Conservation (phyloP, 1,284 basidiomycete species). For the Ustilago xerochloae region DNA sequence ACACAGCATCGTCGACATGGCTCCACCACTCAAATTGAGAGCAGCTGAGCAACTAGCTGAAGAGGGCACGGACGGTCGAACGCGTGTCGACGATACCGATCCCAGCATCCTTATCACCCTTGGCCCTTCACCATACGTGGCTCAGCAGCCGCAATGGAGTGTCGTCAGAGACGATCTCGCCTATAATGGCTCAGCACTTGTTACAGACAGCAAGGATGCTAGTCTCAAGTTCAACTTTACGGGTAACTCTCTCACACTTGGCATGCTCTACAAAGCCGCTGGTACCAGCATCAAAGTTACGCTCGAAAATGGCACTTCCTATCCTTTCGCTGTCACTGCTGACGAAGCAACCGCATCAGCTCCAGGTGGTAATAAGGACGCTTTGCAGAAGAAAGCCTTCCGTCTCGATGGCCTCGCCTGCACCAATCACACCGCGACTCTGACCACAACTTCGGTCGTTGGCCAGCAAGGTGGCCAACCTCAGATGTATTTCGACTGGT, state of each 20-base stretch:
- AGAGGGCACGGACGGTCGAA: conserved; percentile 1
- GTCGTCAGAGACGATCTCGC: not conserved
- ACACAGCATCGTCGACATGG: not conserved
- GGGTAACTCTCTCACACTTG: conserved; percentile 18
- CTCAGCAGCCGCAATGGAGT: conserved; percentile 4
- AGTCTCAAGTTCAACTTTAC: conserved; percentile 19
- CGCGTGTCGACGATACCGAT: conserved; percentile 33
- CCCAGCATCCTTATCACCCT: conserved; percentile 18
- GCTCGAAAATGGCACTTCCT: conserved; percentile 14
- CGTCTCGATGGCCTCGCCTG: conserved; percentile 11
- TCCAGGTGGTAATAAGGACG: conserved; percentile 2
- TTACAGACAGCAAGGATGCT: not conserved
- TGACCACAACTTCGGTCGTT: not conserved
- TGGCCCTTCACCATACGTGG: conserved; percentile 9
- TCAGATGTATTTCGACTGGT: conserved; percentile 25
- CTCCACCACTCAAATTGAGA: not conserved
- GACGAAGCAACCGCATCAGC: conserved; percentile 9
- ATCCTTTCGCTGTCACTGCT: conserved; percentile 7
- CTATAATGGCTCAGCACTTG: conserved; percentile 17
- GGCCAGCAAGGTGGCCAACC: not conserved
- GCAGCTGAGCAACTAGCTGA: not conserved
- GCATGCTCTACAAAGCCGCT: conserved; percentile 16
- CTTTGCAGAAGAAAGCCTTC: conserved; percentile 23
- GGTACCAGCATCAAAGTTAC: conserved; percentile 12
- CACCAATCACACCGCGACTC: conserved; percentile 22